Conservation (phyloP, 495 filamentous ascomycete genomes). For the Glarea lozoyensis region DNA sequence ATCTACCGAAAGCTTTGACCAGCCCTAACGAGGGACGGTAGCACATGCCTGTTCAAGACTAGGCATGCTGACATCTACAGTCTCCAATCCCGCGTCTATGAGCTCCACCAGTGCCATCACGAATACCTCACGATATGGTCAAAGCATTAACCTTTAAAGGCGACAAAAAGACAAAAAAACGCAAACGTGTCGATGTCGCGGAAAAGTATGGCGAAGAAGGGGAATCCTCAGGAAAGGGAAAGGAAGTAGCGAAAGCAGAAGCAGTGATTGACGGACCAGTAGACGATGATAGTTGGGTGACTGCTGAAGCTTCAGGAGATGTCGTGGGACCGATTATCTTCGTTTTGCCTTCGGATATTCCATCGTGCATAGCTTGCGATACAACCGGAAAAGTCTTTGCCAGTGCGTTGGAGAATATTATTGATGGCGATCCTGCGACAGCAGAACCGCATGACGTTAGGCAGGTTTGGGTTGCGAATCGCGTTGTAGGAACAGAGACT, state of each 20-base stretch:
- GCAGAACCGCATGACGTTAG: slow-evolving; percentile 91
- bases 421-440: slow-evolving; percentile 65
- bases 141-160: slow-evolving; percentile 92
- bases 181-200: slow-evolving; percentile 54
- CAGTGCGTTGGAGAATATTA: slow-evolving; percentile 68
- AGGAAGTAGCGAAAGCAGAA: slow-evolving; percentile 27
- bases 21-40: no score
- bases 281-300: slow-evolving; percentile 80
- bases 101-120: background rate
- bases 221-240: slow-evolving; percentile 26
- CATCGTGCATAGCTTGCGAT: slow-evolving; percentile 74
- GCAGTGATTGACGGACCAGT: slow-evolving; percentile 27
- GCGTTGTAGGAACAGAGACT: slow-evolving; percentile 69
- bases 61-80: background rate
- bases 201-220: slow-evolving; percentile 25
- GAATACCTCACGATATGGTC: slow-evolving; percentile 40
- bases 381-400: slow-evolving; percentile 76
- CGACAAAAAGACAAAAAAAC: slow-evolving; percentile 90
- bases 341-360: slow-evolving; percentile 58
- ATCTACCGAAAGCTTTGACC: no score
- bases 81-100: background rate
- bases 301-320: slow-evolving; percentile 65
- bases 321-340: slow-evolving; percentile 79
- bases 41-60: no score
- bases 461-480: slow-evolving; percentile 90